Conservation (phyloP, 1,139 yeast genomes). For the Yamadazyma epiphylla region DNA sequence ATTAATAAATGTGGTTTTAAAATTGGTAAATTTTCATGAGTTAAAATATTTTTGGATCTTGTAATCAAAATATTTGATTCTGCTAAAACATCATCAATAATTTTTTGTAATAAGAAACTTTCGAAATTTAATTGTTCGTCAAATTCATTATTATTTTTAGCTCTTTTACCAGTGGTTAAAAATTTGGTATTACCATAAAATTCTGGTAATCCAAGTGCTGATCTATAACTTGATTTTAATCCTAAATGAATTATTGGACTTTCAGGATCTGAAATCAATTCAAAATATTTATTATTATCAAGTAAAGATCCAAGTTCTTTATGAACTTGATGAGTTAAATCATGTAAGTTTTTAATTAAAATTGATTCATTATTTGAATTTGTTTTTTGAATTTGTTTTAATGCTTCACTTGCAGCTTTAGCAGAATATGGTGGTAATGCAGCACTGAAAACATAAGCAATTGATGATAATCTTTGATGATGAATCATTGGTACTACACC, state of each 20-base stretch:
- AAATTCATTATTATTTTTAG: slow-evolving; percentile 30
- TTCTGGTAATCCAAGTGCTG: slow-evolving; percentile 39
- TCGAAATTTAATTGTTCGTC: slow-evolving; percentile 54
- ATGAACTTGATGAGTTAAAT: slow-evolving; percentile 18
- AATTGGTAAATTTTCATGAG: slow-evolving; percentile 75
- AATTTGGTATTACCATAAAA: slow-evolving; percentile 44
- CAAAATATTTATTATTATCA: slow-evolving; percentile 32
- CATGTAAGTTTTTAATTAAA: slow-evolving; percentile 25
- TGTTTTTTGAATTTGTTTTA: slow-evolving; percentile 35
- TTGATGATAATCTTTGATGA: slow-evolving; percentile 87
- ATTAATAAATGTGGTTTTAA: slow-evolving; percentile 66
- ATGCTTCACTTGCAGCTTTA: slow-evolving; percentile 60
- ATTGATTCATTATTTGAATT: slow-evolving; percentile 34
- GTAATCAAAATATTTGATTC: slow-evolving; percentile 60
- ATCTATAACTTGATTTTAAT: slow-evolving; percentile 42
- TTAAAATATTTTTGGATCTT: slow-evolving; percentile 64
- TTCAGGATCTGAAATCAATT: slow-evolving; percentile 52
- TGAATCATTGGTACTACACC: slow-evolving; percentile 82
- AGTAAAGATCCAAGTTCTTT: slow-evolving; percentile 13
- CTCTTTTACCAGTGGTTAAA: slow-evolving; percentile 36
- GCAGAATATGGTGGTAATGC: slow-evolving; percentile 92
- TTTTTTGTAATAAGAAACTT: slow-evolving; percentile 56
- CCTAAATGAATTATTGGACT: slow-evolving; percentile 71
- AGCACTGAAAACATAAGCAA: slow-evolving; percentile 92
- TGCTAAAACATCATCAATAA: slow-evolving; percentile 52